Percentiles rank a stretch among this genome's conserved stretches.
phyloP scores from a whole-genome alignment of 176 grass and related monocot species.

The Dactylis glomerata region DNA sequence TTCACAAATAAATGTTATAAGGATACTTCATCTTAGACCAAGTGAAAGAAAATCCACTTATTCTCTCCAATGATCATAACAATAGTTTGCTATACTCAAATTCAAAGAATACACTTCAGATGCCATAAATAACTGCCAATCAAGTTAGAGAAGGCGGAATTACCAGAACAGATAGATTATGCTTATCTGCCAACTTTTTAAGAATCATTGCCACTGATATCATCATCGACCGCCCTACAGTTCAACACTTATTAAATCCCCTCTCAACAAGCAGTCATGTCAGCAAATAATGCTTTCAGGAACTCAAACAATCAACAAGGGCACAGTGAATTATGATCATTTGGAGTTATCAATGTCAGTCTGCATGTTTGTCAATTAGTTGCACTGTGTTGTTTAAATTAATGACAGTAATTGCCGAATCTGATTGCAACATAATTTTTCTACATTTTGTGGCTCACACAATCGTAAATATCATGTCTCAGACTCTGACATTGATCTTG shows the following conservation, averaged over 20 bases:
- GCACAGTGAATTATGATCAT: background rate
- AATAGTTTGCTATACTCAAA: background rate
- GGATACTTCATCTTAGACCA: background rate
- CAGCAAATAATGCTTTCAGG: background rate
- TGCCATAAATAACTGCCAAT: background rate
- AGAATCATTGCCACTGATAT: constrained; percentile 52
- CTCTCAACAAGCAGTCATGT: constrained; percentile 8
- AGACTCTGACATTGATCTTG: background rate
- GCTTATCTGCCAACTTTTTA: constrained; percentile 70
- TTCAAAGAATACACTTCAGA: background rate
- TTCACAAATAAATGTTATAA: background rate
- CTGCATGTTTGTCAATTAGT: background rate
- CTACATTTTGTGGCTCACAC: background rate
- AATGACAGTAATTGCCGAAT: background rate
- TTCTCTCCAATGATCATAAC: background rate
- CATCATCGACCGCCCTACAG: constrained; percentile 62
- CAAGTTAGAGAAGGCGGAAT: background rate
- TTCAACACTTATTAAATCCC: background rate
- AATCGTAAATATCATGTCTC: background rate
- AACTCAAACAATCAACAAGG: background rate
- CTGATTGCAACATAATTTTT: background rate
- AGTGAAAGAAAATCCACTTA: background rate
- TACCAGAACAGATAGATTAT: constrained; percentile 76
- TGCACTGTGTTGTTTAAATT: background rate
- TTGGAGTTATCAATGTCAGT: background rate